Evolutionary conservation across 2,329 filamentous ascomycete species (phyloP).

Genomic region (Arthroderma sp.): DNA sequence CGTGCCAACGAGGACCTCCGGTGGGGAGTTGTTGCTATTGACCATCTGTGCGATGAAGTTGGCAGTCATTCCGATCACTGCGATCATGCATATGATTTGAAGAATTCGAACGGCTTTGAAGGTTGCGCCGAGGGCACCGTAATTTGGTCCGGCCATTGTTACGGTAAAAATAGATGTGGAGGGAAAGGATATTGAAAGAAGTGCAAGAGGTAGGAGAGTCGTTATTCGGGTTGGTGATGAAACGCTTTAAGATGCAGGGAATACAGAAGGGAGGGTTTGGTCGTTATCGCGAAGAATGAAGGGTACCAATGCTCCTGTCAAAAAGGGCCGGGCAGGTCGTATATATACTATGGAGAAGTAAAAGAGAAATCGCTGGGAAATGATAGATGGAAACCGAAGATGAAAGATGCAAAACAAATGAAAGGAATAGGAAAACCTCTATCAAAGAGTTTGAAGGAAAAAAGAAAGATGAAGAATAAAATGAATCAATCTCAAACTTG

Average conservation of each 20-base stretch:
- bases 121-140: conserved; percentile 62
- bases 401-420: not conserved
- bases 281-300: too few relatives aligned
- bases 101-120: conserved; percentile 62
- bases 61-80: conserved; percentile 65
- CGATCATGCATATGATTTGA: conserved; percentile 57
- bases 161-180: not conserved
- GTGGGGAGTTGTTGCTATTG: conserved; percentile 49
- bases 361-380: not conserved
- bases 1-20: conserved; percentile 62
- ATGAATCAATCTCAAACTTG: not conserved
- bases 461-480: not conserved
- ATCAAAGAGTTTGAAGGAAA: not conserved
- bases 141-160: conserved; percentile 43
- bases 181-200: not conserved
- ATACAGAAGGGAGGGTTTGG: too few relatives aligned
- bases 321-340: too few relatives aligned
- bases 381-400: not conserved
- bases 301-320: too few relatives aligned
- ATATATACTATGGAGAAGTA: not conserved
- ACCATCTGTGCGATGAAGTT: conserved; percentile 74
- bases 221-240: too few relatives aligned
- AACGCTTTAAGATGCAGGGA: too few relatives aligned
- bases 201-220: too few relatives aligned
- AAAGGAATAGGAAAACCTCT: conserved; percentile 1